phyloP scores from a whole-genome alignment of 2,329 filamentous ascomycete genomes.

The Colletotrichum sp. region DNA sequence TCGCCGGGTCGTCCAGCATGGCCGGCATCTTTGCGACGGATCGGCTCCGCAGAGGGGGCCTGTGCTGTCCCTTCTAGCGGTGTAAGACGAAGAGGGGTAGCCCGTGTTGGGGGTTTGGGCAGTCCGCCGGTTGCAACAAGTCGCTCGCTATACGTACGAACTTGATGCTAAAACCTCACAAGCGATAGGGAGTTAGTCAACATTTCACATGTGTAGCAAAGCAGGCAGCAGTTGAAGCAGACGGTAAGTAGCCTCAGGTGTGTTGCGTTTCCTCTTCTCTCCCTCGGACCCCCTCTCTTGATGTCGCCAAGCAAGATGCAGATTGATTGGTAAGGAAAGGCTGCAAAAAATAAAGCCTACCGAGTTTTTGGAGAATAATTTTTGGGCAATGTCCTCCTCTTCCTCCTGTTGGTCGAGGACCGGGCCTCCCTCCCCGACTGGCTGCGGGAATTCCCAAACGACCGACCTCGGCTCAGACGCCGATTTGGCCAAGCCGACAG shows the following conservation, averaged over 20 bases:
- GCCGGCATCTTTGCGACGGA: slow-evolving; percentile 66
- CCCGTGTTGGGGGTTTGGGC: neutral
- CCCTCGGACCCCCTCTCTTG: neutral
- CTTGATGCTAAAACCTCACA: neutral
- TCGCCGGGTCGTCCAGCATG: slow-evolving; percentile 77
- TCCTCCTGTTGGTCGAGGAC: neutral
- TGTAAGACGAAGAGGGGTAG: neutral
- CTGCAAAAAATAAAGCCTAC: slow-evolving; percentile 18
- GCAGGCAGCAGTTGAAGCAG: neutral
- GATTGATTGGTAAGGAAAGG: slow-evolving; percentile 16
- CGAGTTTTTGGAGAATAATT: slow-evolving; percentile 2
- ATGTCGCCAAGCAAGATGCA: neutral
- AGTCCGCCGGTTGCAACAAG: neutral
- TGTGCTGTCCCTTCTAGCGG: neutral
- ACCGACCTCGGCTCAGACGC: neutral
- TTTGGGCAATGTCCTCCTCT: neutral
- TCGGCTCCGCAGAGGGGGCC: neutral
- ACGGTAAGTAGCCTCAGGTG: neutral
- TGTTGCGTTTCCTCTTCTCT: neutral
- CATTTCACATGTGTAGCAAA: slow-evolving; percentile 18
- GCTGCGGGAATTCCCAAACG: neutral
- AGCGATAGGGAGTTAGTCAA: slow-evolving; percentile 6
- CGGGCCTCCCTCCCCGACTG: neutral
- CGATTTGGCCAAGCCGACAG: neutral
- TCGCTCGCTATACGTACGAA: neutral